Evolutionary conservation across 805 yeast species (phyloP).

Genomic region (Kodamaea hsintzibuensis): DNA sequence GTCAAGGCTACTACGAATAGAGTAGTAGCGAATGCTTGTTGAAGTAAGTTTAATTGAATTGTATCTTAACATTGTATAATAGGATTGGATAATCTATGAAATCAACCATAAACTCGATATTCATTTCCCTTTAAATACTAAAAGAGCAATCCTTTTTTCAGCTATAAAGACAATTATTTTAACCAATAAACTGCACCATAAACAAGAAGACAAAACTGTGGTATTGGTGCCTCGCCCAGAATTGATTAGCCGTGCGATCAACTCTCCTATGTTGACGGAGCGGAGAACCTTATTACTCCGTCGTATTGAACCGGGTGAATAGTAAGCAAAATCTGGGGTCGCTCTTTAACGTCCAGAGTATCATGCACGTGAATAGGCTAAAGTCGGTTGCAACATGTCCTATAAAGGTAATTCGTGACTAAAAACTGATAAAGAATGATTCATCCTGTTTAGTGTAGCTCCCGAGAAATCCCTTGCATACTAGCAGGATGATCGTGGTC

Average conservation of each 20-base stretch:
- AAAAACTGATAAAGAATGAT: background rate
- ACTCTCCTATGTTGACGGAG: background rate
- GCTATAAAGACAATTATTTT: background rate
- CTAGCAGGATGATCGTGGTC: background rate
- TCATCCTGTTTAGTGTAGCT: background rate
- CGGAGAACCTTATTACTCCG: background rate
- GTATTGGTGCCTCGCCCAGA: no score
- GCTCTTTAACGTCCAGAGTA: background rate
- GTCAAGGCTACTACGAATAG: conserved; percentile 14
- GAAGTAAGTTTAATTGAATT: background rate
- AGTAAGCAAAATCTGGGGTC: background rate
- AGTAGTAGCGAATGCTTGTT: background rate
- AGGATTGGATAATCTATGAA: background rate
- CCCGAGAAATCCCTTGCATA: background rate
- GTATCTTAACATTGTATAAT: background rate
- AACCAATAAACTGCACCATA: background rate
- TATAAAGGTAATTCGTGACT: background rate
- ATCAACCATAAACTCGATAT: background rate
- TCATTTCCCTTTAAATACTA: background rate
- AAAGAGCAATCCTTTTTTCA: background rate
- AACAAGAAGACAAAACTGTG: no score
- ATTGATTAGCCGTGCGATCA: background rate
- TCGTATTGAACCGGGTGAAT: background rate
- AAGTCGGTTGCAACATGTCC: background rate
- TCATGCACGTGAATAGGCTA: background rate